phyloP scores from a whole-genome alignment of 768 basidiomycete species.

The Tricholoma sp. region DNA sequence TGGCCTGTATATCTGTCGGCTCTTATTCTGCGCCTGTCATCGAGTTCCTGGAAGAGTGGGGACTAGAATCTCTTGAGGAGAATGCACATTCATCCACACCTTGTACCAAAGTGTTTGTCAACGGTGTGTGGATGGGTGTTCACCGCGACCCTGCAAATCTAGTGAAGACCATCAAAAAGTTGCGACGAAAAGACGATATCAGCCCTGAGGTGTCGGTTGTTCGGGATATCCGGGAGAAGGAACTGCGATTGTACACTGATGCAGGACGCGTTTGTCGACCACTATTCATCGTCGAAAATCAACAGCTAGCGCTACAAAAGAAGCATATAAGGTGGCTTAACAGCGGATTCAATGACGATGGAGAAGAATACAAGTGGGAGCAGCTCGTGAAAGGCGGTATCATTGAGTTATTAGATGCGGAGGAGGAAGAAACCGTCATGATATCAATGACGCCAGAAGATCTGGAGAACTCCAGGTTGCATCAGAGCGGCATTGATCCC shows the following conservation, averaged over 20 bases:
- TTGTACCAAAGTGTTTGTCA: constrained; percentile 96
- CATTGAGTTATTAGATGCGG: constrained; percentile 92
- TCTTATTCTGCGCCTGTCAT: constrained; percentile 94
- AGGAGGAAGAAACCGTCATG: constrained; percentile 99
- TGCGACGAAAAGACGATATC: constrained; percentile 92
- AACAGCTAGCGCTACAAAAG: constrained; percentile 79
- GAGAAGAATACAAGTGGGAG: constrained; percentile 77
- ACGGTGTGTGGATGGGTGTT: constrained; percentile 99
- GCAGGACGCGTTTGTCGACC: constrained; percentile 96
- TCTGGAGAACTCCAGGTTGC: constrained; percentile 75
- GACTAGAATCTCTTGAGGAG: constrained; percentile 90
- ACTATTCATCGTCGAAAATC: constrained; percentile 93
- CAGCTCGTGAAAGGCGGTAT: constrained; percentile 82
- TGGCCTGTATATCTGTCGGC: constrained; percentile 97
- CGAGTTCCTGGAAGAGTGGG: constrained; percentile 99
- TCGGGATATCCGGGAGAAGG: constrained; percentile 93
- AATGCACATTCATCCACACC: constrained; percentile 81
- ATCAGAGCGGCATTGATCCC: constrained; percentile 54
- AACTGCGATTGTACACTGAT: constrained; percentile 92
- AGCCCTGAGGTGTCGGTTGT: constrained; percentile 96
- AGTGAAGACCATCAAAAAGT: constrained; percentile 87
- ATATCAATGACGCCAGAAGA: constrained; percentile 99
- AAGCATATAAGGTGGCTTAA: constrained; percentile 75
- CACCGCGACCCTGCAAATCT: constrained; percentile 93
- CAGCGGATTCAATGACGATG: constrained; percentile 52